Conservation (phyloP, 495 filamentous ascomycete genomes). For the Hypoxylon crocopeplum region DNA sequence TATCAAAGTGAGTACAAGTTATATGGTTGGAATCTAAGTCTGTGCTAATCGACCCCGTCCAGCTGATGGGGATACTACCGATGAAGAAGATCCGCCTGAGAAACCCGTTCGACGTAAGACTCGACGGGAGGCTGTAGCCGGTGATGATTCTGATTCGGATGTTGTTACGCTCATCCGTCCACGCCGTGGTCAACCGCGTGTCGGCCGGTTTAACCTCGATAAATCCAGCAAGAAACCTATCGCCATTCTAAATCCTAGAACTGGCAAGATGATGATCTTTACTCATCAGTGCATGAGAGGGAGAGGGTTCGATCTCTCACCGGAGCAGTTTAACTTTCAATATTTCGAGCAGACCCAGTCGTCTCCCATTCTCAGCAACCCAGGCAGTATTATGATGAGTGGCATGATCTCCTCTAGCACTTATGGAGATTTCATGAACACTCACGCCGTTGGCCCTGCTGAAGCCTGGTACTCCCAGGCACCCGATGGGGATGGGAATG, state of each 20-base stretch:
- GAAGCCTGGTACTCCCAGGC: slow-evolving; percentile 78
- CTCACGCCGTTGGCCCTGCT: slow-evolving; percentile 70
- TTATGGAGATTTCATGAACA: slow-evolving; percentile 65
- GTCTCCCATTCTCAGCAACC: slow-evolving; percentile 69
- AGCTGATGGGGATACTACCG: slow-evolving; percentile 86
- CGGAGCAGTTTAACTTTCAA: slow-evolving; percentile 53
- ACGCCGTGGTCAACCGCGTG: slow-evolving; percentile 52
- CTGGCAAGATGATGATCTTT: slow-evolving; percentile 75
- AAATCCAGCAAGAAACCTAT: slow-evolving; percentile 70
- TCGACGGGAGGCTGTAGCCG: slow-evolving; percentile 45
- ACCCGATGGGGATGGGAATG: slow-evolving; percentile 63
- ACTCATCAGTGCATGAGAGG: slow-evolving; percentile 45
- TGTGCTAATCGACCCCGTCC: slow-evolving; percentile 60
- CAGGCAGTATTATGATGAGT: slow-evolving; percentile 79
- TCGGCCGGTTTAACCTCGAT: slow-evolving; percentile 62
- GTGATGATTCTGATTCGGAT: slow-evolving; percentile 54
- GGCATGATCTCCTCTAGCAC: slow-evolving; percentile 62
- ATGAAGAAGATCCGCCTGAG: slow-evolving; percentile 75
- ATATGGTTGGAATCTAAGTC: slow-evolving; percentile 13
- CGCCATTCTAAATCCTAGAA: slow-evolving; percentile 71
- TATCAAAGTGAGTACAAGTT: slow-evolving; percentile 73
- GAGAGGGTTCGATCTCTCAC: slow-evolving; percentile 51
- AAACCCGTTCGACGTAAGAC: slow-evolving; percentile 62
- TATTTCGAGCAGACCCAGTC: slow-evolving; percentile 60
- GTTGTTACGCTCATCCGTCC: slow-evolving; percentile 46